These are phyloP conservation scores for Sisymbrium irio DNA, from an alignment of 345 rosid genomes.

Conservation along the genomic window DNA sequence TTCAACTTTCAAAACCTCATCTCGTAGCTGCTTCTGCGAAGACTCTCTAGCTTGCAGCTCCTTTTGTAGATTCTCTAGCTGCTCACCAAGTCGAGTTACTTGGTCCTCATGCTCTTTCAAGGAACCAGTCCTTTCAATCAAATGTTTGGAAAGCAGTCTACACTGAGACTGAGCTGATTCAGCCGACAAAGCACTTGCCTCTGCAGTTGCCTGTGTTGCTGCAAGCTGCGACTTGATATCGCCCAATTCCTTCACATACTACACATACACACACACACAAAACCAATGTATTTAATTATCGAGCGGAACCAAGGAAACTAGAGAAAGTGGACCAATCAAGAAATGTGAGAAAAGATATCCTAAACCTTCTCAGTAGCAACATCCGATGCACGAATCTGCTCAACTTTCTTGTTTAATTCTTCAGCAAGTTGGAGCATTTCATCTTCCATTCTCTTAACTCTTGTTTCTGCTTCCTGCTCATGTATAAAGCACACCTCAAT, in stretches of 20 bases:
- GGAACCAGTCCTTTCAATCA: constrained; percentile 57
- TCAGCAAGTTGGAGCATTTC: constrained; percentile 48
- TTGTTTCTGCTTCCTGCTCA: constrained; percentile 76
- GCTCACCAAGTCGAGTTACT: constrained; percentile 59
- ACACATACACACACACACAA: constrained; percentile 1
- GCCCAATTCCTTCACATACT: constrained; percentile 67
- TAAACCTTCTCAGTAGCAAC: constrained; percentile 74
- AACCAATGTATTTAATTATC: not conserved
- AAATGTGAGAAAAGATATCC: not conserved
- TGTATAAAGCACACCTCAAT: constrained; percentile 4
- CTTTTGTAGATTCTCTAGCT: constrained; percentile 56
- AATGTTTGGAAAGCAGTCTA: constrained; percentile 48
- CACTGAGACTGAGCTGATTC: constrained; percentile 74
- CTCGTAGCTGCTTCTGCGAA: constrained; percentile 77
- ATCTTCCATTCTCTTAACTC: constrained; percentile 64
- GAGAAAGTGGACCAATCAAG: not conserved
- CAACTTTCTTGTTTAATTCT: constrained; percentile 55
- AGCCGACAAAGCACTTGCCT: constrained; percentile 78
- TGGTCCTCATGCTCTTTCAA: constrained; percentile 68
- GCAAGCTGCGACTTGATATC: constrained; percentile 62
- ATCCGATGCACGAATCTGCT: constrained; percentile 62
- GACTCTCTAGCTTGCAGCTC: constrained; percentile 72
- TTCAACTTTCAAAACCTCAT: constrained; percentile 71
- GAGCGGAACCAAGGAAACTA: not conserved
- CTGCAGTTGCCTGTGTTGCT: constrained; percentile 67